A percentile compares a stretch with the other conserved stretches of the same genome.
These are phyloP conservation scores for Cystobasidium ongulense DNA, from an alignment of 768 basidiomycete genomes.

Conservation along the genomic window DNA sequence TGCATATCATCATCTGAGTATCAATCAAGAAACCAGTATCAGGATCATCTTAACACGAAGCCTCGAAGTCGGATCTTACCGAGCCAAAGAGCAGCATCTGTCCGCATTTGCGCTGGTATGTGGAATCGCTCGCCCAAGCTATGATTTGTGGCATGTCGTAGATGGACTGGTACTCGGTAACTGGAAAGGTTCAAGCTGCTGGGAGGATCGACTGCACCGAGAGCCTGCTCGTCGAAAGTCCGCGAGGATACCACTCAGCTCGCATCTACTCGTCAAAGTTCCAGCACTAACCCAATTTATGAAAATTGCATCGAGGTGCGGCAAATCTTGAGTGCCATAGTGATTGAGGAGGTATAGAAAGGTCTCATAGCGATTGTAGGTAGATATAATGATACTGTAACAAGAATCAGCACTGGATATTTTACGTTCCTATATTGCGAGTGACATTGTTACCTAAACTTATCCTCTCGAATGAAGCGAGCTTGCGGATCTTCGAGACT, in stretches of 20 bases:
- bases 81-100: slow-evolving; percentile 5
- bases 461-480: not conserved
- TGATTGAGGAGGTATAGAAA: slow-evolving; percentile 8
- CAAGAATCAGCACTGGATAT: not conserved
- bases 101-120: not conserved
- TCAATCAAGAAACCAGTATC: no score
- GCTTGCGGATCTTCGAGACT: not conserved
- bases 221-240: not conserved
- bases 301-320: slow-evolving; percentile 23
- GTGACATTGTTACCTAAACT: not conserved
- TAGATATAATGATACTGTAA: slow-evolving; percentile 12
- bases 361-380: slow-evolving; percentile 12
- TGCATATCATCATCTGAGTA: slow-evolving; percentile 23
- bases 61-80: no score
- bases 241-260: not conserved
- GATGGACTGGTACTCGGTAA: slow-evolving; percentile 14
- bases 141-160: not conserved
- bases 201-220: slow-evolving; percentile 8
- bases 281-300: slow-evolving; percentile 4
- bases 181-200: not conserved
- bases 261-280: no score
- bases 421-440: not conserved
- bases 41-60: no score
- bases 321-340: slow-evolving; percentile 11
- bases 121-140: slow-evolving; percentile 22